Conservation (phyloP, 2,329 filamentous ascomycete species). For the Fusarium metavorans region DNA sequence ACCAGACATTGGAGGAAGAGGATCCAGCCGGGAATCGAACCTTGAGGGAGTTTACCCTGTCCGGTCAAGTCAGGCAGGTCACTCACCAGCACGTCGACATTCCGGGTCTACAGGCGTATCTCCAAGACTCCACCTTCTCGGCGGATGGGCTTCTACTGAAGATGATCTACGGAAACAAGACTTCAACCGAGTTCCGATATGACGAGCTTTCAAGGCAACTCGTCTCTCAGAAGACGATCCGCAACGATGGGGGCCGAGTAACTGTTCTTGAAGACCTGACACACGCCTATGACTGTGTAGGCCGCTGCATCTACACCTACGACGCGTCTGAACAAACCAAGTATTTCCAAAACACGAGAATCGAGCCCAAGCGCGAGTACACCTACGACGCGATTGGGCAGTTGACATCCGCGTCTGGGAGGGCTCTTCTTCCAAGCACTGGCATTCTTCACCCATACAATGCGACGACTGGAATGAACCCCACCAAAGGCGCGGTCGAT, state of each 20-base stretch:
- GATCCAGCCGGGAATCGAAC: background rate
- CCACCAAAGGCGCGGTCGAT: background rate
- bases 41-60: background rate
- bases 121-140: background rate
- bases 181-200: background rate
- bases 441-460: background rate
- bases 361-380: background rate
- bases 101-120: background rate
- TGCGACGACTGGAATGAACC: background rate
- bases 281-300: background rate
- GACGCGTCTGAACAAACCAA: background rate
- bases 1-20: background rate
- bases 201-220: background rate
- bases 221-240: background rate
- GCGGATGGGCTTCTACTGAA: background rate
- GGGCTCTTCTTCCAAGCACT: background rate
- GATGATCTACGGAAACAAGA: background rate
- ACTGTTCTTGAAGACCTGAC: background rate
- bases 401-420: background rate
- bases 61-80: background rate
- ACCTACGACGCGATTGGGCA: background rate
- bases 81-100: background rate
- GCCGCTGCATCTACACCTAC: background rate
- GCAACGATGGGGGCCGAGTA: background rate
- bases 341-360: background rate